A percentile compares a stretch with the other conserved stretches of the same genome.
These are phyloP conservation scores for Alternaria alternata DNA, from an alignment of 2,329 filamentous ascomycete species.

Conservation along the genomic window DNA sequence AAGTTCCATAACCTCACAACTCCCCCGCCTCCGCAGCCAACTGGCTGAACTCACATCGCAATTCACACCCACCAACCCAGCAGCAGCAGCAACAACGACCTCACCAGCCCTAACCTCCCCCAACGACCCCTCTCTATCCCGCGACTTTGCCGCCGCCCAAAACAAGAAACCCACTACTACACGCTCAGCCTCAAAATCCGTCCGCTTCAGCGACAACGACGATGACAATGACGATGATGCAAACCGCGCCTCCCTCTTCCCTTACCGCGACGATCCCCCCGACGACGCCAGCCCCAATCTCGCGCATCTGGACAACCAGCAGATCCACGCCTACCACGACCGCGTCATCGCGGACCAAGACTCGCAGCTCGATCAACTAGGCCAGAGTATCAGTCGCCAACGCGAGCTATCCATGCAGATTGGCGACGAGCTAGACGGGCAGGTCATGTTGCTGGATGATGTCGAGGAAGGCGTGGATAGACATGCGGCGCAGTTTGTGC, in stretches of 20 bases:
- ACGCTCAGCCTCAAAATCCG: conserved; percentile 68
- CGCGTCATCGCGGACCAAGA: conserved; percentile 89
- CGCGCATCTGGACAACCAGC: conserved; percentile 74
- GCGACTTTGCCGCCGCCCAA: conserved; percentile 51
- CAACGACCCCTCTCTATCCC: conserved; percentile 51
- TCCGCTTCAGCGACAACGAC: conserved; percentile 77
- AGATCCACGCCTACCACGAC: conserved; percentile 85
- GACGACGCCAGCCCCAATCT: conserved; percentile 57
- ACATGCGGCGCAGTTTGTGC: conserved; percentile 77
- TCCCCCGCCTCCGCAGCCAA: conserved; percentile 75
- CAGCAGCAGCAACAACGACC: conserved; percentile 42
- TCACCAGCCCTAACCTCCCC: conserved; percentile 54
- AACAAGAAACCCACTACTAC: conserved; percentile 36
- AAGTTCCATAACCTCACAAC: conserved; percentile 60
- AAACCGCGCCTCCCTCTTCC: conserved; percentile 66
- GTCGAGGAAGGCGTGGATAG: conserved; percentile 83
- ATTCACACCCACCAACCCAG: conserved; percentile 71
- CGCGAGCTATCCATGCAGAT: conserved; percentile 94
- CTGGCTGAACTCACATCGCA: conserved; percentile 79
- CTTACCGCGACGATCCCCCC: conserved; percentile 75
- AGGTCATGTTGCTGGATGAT: conserved; percentile 88
- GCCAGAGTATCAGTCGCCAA: conserved; percentile 87
- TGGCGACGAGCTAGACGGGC: conserved; percentile 91
- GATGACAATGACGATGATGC: conserved; percentile 51
- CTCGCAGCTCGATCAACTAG: conserved; percentile 86